Evolutionary conservation across 371 early-diverging fungal species (phyloP).

Genomic region (Coemansia sp.): DNA sequence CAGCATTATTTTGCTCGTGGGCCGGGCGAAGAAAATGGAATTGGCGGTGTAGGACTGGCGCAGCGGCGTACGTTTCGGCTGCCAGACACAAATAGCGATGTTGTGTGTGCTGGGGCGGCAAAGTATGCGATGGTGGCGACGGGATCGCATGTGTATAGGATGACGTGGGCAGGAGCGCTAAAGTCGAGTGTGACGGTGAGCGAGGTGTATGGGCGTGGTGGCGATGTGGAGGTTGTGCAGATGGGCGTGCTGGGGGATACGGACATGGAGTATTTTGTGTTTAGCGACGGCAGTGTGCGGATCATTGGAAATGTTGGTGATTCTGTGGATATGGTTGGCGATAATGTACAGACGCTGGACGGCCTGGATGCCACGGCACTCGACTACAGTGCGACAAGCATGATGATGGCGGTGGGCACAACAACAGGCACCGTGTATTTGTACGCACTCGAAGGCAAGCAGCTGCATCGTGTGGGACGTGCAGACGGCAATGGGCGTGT

Average conservation of each 20-base stretch:
- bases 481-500: conserved; percentile 6
- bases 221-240: conserved; percentile 18
- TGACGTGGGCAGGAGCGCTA: conserved; percentile 33
- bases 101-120: conserved; percentile 23
- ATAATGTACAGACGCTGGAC: background rate
- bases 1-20: conserved; percentile 45
- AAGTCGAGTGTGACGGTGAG: conserved; percentile 9
- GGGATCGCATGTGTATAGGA: conserved; percentile 20
- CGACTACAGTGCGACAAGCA: conserved; percentile 19
- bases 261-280: conserved; percentile 17
- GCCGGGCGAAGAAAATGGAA: conserved; percentile 38
- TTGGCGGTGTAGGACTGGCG: conserved; percentile 18
- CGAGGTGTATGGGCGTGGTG: conserved; percentile 11
- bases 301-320: background rate
- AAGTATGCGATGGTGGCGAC: conserved; percentile 23
- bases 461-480: conserved; percentile 6
- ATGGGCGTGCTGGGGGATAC: conserved; percentile 4
- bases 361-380: conserved; percentile 11
- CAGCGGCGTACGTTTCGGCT: conserved; percentile 39
- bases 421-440: conserved; percentile 19
- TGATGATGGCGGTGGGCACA: conserved; percentile 27
- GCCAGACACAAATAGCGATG: conserved; percentile 11
- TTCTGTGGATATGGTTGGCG: background rate
- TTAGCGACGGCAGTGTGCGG: conserved; percentile 28
- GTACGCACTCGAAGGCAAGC: background rate